These are phyloP conservation scores for Blastobotrys apis DNA, from an alignment of 1,139 yeast species.

Conservation along the genomic window DNA sequence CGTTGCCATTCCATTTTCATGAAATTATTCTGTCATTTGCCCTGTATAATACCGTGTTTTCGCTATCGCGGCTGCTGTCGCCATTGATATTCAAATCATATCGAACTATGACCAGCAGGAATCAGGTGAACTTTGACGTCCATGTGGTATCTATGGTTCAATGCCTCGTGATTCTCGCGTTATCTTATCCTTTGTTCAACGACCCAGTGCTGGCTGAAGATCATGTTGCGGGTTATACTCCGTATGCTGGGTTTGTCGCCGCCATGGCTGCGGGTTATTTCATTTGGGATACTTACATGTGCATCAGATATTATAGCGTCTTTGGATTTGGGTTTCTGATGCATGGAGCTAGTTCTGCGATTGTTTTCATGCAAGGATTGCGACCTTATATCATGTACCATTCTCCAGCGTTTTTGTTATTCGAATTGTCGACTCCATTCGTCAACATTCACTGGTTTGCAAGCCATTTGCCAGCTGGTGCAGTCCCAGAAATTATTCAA, in stretches of 20 bases:
- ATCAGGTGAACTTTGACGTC: slow-evolving; percentile 71
- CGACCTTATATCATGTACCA: slow-evolving; percentile 79
- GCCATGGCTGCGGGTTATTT: slow-evolving; percentile 81
- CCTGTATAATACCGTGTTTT: slow-evolving; percentile 45
- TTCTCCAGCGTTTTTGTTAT: slow-evolving; percentile 77
- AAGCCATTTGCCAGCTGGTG: slow-evolving; percentile 58
- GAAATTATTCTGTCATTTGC: slow-evolving; percentile 46
- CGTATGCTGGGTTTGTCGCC: slow-evolving; percentile 68
- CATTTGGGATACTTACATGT: slow-evolving; percentile 81
- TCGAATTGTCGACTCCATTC: slow-evolving; percentile 91
- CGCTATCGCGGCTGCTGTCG: slow-evolving; percentile 44
- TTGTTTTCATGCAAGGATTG: slow-evolving; percentile 61
- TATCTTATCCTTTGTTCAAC: slow-evolving; percentile 57
- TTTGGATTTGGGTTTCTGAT: slow-evolving; percentile 82
- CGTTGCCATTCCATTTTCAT: slow-evolving; percentile 46
- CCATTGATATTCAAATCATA: slow-evolving; percentile 49
- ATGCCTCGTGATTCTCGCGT: slow-evolving; percentile 52
- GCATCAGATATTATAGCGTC: slow-evolving; percentile 52
- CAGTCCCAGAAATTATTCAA: slow-evolving; percentile 49
- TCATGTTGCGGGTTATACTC: slow-evolving; percentile 58
- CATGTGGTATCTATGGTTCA: slow-evolving; percentile 89
- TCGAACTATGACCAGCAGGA: slow-evolving; percentile 43
- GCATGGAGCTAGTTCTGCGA: slow-evolving; percentile 80
- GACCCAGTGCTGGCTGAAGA: slow-evolving; percentile 51
- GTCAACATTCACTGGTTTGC: slow-evolving; percentile 91